Conservation (phyloP, 1,284 basidiomycete genomes). For the Ceratorhiza oryzae-sativae region DNA sequence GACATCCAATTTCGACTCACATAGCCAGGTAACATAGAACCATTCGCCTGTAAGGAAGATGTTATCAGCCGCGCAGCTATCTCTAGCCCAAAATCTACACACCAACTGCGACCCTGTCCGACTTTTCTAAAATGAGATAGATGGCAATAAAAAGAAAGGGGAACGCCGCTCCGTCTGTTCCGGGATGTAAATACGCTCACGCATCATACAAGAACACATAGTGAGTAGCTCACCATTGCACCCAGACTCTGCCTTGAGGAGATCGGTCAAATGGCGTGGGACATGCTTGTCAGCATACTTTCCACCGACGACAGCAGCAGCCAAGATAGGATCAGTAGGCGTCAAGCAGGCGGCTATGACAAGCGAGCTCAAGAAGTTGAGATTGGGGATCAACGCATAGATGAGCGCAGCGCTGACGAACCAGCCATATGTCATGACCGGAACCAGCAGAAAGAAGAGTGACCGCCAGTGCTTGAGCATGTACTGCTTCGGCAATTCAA, state of each 20-base stretch:
- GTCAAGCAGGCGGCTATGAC: slow-evolving; percentile 94
- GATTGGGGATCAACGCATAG: slow-evolving; percentile 84
- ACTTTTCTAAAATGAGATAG: slow-evolving; percentile 80
- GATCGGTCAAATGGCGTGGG: slow-evolving; percentile 90
- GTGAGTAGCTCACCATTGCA: slow-evolving; percentile 50
- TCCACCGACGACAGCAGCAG: slow-evolving; percentile 91
- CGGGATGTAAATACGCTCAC: slow-evolving; percentile 51
- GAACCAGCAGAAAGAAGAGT: slow-evolving; percentile 83
- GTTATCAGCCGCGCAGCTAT: not conserved
- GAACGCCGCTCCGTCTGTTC: slow-evolving; percentile 93
- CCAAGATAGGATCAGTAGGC: slow-evolving; percentile 94
- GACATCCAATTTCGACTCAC: slow-evolving; percentile 57
- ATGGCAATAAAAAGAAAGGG: slow-evolving; percentile 95
- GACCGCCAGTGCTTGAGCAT: slow-evolving; percentile 91
- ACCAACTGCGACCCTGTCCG: slow-evolving; percentile 69
- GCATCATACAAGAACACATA: slow-evolving; percentile 33
- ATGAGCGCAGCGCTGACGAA: slow-evolving; percentile 64
- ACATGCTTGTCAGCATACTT: slow-evolving; percentile 99
- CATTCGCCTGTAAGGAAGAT: slow-evolving; percentile 59
- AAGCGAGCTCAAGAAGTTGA: slow-evolving; percentile 86
- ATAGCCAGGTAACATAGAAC: slow-evolving; percentile 86
- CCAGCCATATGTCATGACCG: slow-evolving; percentile 86
- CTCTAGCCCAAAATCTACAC: slow-evolving; percentile 50
- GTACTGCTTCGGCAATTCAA: slow-evolving; percentile 93
- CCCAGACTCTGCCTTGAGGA: slow-evolving; percentile 62